A percentile compares a stretch with the other conserved stretches of the same genome.
These are phyloP conservation scores for Poa pratensis DNA, from an alignment of 176 grass and related monocot species.

Conservation along the genomic window DNA sequence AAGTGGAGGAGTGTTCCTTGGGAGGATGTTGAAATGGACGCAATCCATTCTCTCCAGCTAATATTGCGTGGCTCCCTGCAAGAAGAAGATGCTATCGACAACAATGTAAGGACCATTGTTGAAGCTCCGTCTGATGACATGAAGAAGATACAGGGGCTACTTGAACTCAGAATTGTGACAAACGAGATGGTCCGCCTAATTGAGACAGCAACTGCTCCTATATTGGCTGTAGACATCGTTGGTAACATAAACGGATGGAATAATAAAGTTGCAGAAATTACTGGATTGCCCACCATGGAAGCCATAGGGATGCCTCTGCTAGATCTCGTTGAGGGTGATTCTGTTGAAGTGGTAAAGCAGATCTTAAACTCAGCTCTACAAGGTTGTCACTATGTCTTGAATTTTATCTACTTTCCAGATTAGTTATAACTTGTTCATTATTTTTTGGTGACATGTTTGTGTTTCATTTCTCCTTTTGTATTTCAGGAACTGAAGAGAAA, in stretches of 20 bases:
- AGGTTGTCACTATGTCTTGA: constrained; percentile 53
- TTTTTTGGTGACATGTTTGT: constrained; percentile 36
- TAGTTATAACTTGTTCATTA: constrained; percentile 24
- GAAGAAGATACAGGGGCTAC: constrained; percentile 70
- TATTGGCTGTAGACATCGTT: constrained; percentile 78
- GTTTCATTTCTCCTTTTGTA: constrained; percentile 35
- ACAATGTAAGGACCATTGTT: constrained; percentile 66
- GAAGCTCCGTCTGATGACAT: constrained; percentile 70
- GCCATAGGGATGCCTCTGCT: constrained; percentile 81
- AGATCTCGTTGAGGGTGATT: constrained; percentile 74
- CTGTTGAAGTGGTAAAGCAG: constrained; percentile 74
- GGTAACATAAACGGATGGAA: constrained; percentile 96
- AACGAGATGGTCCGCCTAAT: constrained; percentile 96
- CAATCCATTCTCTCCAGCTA: constrained; percentile 96
- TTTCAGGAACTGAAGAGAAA: constrained; percentile 89
- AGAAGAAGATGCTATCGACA: constrained; percentile 64
- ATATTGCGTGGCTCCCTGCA: constrained; percentile 83
- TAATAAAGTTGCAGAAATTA: constrained; percentile 79
- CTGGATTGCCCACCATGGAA: constrained; percentile 74
- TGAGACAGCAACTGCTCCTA: constrained; percentile 86
- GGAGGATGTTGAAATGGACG: constrained; percentile 99
- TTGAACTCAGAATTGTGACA: constrained; percentile 83
- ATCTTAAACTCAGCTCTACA: constrained; percentile 72
- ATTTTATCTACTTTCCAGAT: not conserved
- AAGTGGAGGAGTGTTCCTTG: constrained; percentile 94